Base-by-base conservation (phyloP, 2,329 filamentous ascomycete species). In the Fusarium equiseti region DNA sequence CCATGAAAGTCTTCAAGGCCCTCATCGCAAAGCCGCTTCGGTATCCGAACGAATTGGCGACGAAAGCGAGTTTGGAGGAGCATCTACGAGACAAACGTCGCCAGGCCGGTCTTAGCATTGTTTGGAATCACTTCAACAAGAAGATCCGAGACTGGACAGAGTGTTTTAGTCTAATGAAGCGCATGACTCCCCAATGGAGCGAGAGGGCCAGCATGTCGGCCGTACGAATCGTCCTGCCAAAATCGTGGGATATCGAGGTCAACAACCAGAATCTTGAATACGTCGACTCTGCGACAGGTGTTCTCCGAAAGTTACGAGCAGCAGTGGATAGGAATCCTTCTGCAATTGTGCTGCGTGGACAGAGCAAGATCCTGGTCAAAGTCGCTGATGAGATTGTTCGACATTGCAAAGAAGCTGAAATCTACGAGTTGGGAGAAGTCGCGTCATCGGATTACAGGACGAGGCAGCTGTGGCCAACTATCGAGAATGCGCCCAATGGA, bases 101-200 rank as follows among this genome's bases (percentile, higher is more conserved):
- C 9, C 84, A 85, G 66, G 64, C 77, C 5, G 79, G 79, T 6
- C 75, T 82, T 44, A 78, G 81, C 43, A 73, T 74, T 20, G 76
- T 81, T 24, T 79, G 78, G 61, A 67, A 73, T 22, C 71, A 74
- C 15, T 77, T 79, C 56, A 59, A 69, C 2, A 73, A 70, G 38
- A 73, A 68, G 18, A 71, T 78, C 38, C 76, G 79, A 3, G 76
- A 82, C 62, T 87, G 84, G 84, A 79, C 77, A 16, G 67, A 75
- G 8, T 80, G 81, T 13, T 78, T 86, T 43, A 64, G 74, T 11
- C 66, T 79, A 6, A 77, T 87, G 63, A 78, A 77, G 65, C 72
- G 73, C 16, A 78, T 74, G 68, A 85, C 83, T 16, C 75, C 77
- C 12, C 75, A 75, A 56, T 74, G 72, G 63, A 76, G 72, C 32